Base-by-base conservation (phyloP, 768 basidiomycete genomes). In the Paxillus ammoniavirescens region DNA sequence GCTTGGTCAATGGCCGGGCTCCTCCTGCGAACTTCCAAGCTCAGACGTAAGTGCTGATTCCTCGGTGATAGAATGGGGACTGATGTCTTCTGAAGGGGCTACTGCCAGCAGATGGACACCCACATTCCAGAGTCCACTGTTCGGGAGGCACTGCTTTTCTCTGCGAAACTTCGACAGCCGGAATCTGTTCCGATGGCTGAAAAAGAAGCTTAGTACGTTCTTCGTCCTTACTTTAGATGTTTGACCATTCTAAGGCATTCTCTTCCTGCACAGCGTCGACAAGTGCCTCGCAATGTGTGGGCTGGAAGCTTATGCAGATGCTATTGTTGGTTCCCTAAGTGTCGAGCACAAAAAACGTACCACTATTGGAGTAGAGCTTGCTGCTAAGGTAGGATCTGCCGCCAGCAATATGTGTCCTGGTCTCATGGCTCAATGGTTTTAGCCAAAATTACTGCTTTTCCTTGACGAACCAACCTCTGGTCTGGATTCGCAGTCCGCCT, bases 31-130 rank as follows among this genome's bases (percentile, higher is more conserved):
- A 87, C 58, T 88, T 86, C 60, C 77, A 80, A 58, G 74, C 86
- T 53, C 85, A 87, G 73, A 87, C 83, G 56, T 73, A 48, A 33
- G 72, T 61, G 0, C 18, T 50, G 13, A 18, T 17, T 1, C 18
- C 35, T 50, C 5, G 15, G 36, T 15, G n/a, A 36, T 2, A 12
- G 28, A 30, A n/a, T 8, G 9, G 26, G 30, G 21, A 48, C 42
- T 8, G 46, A 15, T 15, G n/a, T 10, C 12, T 3, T 17, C 40
- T 54, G 8, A 33, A 86, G 83, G 43, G 90, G 89, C 0, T 93
- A 91, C 62, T 87, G 85, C 55, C 91, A 95, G 63, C 93, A 96
- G 64, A 82, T 82, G 76, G 91, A 92, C 60, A 87, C 84, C 0
- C 93, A 94, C 70, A 77, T 87, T 17, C 79, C 83, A 23, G 82